These are phyloP conservation scores for Pinus taeda DNA, from an alignment of 75 land plant genomes.

Conservation along the genomic window DNA sequence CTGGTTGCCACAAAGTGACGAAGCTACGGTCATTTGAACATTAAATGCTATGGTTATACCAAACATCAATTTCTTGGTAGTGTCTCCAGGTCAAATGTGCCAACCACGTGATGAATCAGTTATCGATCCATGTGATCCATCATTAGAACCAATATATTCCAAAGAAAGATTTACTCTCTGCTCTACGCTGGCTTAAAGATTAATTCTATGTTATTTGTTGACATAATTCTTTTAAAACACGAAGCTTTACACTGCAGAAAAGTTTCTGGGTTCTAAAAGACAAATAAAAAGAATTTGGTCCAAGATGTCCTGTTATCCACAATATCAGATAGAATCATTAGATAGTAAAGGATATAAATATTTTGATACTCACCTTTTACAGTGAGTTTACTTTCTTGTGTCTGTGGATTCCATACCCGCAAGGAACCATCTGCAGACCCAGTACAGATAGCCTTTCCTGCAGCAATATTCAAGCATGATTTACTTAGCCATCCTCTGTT, in stretches of 20 bases:
- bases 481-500: background rate
- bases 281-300: background rate
- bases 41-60: no score
- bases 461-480: constrained; percentile 8
- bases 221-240: background rate
- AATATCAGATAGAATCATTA: background rate
- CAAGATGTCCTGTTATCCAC: background rate
- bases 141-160: no score
- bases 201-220: background rate
- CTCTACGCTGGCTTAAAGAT: background rate
- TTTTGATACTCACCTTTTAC: constrained; percentile 55
- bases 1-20: no score
- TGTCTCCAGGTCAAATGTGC: no score
- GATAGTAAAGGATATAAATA: background rate
- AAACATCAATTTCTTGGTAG: no score
- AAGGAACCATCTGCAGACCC: constrained; percentile 87
- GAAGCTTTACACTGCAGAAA: background rate
- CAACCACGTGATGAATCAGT: no score
- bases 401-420: constrained; percentile 89
- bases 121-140: no score
- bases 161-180: no score
- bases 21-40: no score
- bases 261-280: background rate
- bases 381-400: constrained; percentile 65
- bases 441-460: constrained; percentile 86